Evolutionary conservation across 78 protist species (phyloP).

Genomic region (Speleostelium caveatum): DNA sequence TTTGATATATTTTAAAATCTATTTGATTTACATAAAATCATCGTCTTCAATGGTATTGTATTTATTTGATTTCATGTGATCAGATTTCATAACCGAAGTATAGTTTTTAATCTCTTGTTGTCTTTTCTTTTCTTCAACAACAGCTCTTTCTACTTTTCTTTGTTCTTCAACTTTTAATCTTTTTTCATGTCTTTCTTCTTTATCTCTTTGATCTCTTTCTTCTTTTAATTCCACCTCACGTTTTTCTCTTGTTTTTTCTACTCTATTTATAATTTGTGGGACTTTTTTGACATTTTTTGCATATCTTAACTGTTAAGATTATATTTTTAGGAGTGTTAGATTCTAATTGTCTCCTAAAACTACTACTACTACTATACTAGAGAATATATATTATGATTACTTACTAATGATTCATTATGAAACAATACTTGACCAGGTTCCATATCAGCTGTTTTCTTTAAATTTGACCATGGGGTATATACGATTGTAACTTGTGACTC

Average conservation of each 20-base stretch:
- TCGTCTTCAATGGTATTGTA: constrained; percentile 48
- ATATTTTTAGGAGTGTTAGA: too few relatives aligned
- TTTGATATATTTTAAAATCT: not conserved
- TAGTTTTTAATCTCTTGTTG: constrained; percentile 50
- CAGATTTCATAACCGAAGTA: constrained; percentile 66
- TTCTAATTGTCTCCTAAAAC: too few relatives aligned
- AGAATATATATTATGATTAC: too few relatives aligned
- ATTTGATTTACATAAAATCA: constrained; percentile 63
- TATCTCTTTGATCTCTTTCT: constrained; percentile 58
- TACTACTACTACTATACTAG: too few relatives aligned
- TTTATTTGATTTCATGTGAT: constrained; percentile 73
- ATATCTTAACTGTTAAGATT: constrained; percentile 14
- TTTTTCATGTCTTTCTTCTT: constrained; percentile 42
- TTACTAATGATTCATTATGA: constrained; percentile 66
- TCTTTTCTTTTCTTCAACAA: constrained; percentile 61
- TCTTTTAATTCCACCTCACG: constrained; percentile 48
- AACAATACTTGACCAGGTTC: constrained; percentile 94
- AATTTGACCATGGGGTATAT: constrained; percentile 96
- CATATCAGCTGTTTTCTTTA: constrained; percentile 93
- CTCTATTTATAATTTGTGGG: constrained; percentile 41
- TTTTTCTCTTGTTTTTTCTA: constrained; percentile 72
- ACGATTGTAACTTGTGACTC: constrained; percentile 69
- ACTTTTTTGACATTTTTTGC: constrained; percentile 44
- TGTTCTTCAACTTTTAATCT: constrained; percentile 3
- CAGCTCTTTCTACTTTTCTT: constrained; percentile 44